Evolutionary conservation across 139 green algal species (phyloP).

Genomic region (Volvox africanus): DNA sequence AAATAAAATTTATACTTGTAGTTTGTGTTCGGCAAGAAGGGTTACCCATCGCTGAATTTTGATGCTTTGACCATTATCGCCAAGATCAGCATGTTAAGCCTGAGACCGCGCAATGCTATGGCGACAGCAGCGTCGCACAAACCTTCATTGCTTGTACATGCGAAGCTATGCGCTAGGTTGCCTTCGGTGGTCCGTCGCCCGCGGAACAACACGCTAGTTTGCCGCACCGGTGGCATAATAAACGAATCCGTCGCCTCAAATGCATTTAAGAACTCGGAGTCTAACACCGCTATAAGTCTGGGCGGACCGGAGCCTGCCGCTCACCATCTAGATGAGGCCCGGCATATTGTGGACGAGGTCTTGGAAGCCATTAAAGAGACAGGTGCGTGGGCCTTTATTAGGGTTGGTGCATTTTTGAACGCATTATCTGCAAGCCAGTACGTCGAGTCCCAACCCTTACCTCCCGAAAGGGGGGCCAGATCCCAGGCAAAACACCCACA

Average conservation of each 20-base stretch:
- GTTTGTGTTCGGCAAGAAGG: too few relatives aligned
- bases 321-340: background rate
- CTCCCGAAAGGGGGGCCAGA: too few relatives aligned
- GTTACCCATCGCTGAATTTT: too few relatives aligned
- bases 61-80: background rate
- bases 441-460: too few relatives aligned
- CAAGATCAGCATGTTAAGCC: background rate
- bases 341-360: slow-evolving; percentile 49
- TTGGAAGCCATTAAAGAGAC: slow-evolving; percentile 57
- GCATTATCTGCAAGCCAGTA: too few relatives aligned
- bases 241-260: too few relatives aligned
- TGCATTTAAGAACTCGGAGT: too few relatives aligned
- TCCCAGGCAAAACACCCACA: too few relatives aligned
- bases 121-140: background rate
- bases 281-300: too few relatives aligned
- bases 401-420: too few relatives aligned
- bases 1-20: too few relatives aligned
- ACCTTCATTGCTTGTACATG: background rate
- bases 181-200: background rate
- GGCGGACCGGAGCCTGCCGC: too few relatives aligned
- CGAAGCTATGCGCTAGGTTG: background rate
- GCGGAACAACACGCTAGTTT: background rate
- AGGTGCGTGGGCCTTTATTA: slow-evolving; percentile 2
- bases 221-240: background rate
- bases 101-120: background rate